A percentile compares a stretch with the other conserved stretches of the same genome.
phyloP scores from a whole-genome alignment of 2,329 filamentous ascomycete species.

The Beauveria bassiana region DNA sequence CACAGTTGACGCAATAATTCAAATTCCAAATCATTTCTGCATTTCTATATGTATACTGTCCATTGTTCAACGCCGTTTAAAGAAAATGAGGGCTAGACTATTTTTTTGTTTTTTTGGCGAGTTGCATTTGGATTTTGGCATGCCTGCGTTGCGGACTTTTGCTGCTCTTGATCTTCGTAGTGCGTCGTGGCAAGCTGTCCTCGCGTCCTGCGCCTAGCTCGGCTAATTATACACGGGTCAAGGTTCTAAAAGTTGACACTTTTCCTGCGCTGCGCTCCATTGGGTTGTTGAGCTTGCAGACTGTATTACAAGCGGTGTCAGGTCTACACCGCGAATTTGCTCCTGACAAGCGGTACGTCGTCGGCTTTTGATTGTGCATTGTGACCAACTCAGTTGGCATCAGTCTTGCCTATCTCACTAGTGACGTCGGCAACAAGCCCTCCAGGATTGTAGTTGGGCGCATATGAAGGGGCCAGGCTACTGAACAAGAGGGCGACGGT shows the following conservation, averaged over 20 bases:
- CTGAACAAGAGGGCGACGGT: conserved; percentile 64
- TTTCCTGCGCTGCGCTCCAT: background rate
- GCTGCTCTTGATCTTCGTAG: background rate
- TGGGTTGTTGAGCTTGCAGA: background rate
- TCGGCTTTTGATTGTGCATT: background rate
- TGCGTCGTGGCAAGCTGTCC: conserved; percentile 1
- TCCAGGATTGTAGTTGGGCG: conserved; percentile 45
- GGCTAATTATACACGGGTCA: background rate
- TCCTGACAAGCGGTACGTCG: background rate
- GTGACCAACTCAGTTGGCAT: conserved; percentile 9
- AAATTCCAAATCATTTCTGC: background rate
- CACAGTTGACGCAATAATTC: background rate
- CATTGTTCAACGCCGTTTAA: conserved; percentile 8
- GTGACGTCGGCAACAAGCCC: conserved; percentile 41
- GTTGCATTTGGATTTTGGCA: background rate
- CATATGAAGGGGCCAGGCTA: conserved; percentile 55
- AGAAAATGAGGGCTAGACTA: background rate
- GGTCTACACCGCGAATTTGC: background rate
- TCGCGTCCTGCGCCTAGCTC: conserved; percentile 7
- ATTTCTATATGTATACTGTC: background rate
- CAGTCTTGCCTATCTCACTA: conserved; percentile 38
- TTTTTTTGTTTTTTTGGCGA: background rate
- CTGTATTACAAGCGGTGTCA: background rate
- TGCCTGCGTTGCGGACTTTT: background rate
- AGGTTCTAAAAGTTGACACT: background rate